phyloP scores from a whole-genome alignment of 192 early-diverging fungal species.

The Podila epicladia region DNA sequence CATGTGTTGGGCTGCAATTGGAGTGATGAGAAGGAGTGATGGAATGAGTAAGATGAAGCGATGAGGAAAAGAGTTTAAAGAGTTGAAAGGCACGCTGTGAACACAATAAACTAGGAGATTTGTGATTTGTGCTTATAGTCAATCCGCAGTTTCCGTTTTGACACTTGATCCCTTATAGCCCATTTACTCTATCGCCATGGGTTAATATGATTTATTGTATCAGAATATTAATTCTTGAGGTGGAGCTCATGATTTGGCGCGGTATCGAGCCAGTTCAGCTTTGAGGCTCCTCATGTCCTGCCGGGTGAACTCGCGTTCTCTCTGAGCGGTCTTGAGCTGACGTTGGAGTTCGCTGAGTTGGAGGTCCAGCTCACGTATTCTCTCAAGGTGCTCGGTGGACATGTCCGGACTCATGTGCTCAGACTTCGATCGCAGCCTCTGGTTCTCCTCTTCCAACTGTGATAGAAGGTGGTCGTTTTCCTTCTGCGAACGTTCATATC shows the following conservation, averaged over 20 bases:
- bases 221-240: no score
- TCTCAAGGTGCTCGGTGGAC: slow-evolving; percentile 36
- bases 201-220: no score
- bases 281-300: slow-evolving; percentile 41
- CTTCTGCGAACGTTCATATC: slow-evolving; percentile 37
- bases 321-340: slow-evolving; percentile 32
- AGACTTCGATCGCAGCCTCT: slow-evolving; percentile 11
- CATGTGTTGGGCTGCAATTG: not conserved
- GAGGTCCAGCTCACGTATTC: slow-evolving; percentile 33
- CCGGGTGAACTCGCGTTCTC: slow-evolving; percentile 37
- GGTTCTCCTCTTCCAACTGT: slow-evolving; percentile 27
- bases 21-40: no score
- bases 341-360: slow-evolving; percentile 12
- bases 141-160: no score
- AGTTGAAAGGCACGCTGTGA: no score
- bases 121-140: no score
- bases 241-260: no score
- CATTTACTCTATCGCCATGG: no score
- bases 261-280: slow-evolving; percentile 11
- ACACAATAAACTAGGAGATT: no score
- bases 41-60: no score
- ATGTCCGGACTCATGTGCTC: slow-evolving; percentile 32
- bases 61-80: no score
- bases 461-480: slow-evolving; percentile 39
- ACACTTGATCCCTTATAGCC: no score